Base-by-base conservation (phyloP, 108 stramenopile species). In the Nitzschia palea region DNA sequence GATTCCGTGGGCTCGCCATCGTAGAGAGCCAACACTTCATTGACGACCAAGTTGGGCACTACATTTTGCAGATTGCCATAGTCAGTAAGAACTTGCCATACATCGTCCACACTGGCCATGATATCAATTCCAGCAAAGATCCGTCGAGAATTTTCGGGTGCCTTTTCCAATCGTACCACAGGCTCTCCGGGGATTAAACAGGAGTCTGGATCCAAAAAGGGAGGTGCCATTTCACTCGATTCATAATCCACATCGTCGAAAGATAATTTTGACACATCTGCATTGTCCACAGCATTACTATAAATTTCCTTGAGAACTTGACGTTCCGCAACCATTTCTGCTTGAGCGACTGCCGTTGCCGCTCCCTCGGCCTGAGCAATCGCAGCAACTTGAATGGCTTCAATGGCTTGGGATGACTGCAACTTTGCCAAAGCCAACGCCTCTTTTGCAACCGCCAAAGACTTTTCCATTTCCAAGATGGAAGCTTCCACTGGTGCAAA, bases 41-140 rank as follows among this genome's bases (percentile, higher is more conserved):
- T 94, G 27, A 88, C 87, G 2, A 87, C 85, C 14, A 94, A 55
- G 62, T 94, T 94, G 25, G 93, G 93, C 0, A 94, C 86, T 1
- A 94, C 89, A 33, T 80, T 79, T 65, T 89, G 85, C 29, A 95
- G 55, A 68, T 89, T 71, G 18, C 61, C 71, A 63, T 95, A 95
- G 28, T 95, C 82, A 1, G 91, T 91, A 23, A 94, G 65, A 0
- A 91, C 62, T 70, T 86, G 79, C 94, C 94, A 95, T 6, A 95
- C 87, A 36, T 73, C 83, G 42, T 93, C 91, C 0, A 86, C 82
- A 63, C 84, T 80, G 1, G 81, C 88, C 57, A 85, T 70, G 44
- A 95, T 92, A 69, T 95, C 95, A 68, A 95, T 88, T 1, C 91
- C 91, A 8, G 95, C 90, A 76, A 87, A 95, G 40, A 95, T 95